phyloP scores from a whole-genome alignment of 768 basidiomycete species.

The Crucibulum laeve region DNA sequence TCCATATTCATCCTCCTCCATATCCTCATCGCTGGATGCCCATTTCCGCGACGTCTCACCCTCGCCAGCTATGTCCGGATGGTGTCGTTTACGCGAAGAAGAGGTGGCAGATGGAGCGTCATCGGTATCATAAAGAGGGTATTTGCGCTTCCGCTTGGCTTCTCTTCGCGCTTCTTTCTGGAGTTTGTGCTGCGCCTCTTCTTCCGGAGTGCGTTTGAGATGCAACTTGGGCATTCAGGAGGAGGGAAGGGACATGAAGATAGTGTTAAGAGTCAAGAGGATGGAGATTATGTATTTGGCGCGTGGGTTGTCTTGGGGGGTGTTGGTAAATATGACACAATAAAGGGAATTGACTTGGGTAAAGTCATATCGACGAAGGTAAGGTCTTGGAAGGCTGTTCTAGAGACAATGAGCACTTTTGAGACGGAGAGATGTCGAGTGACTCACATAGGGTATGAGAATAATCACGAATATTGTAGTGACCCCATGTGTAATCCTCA shows the following conservation, averaged over 20 bases:
- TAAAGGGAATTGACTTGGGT: background rate
- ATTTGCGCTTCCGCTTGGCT: conserved; percentile 23
- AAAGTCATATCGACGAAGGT: no score
- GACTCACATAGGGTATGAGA: no score
- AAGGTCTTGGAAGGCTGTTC: no score
- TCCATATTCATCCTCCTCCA: conserved; percentile 13
- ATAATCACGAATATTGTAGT: no score
- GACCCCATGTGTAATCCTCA: no score
- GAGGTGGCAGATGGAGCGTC: conserved; percentile 12
- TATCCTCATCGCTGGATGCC: conserved; percentile 45
- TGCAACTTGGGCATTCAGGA: conserved; percentile 45
- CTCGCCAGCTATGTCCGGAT: conserved; percentile 10
- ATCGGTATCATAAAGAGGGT: conserved; percentile 10
- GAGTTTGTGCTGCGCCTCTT: conserved; percentile 41
- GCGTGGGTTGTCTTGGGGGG: background rate
- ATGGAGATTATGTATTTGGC: background rate
- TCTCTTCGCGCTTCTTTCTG: conserved; percentile 36
- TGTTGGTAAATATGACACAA: background rate
- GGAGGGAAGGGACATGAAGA: background rate
- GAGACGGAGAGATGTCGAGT: no score
- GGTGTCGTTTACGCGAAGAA: conserved; percentile 19
- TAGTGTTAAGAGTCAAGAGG: background rate
- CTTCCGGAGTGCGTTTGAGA: conserved; percentile 61
- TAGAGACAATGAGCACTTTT: no score
- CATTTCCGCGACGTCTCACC: conserved; percentile 35